Percentiles rank a stretch among this genome's conserved stretches.
Evolutionary conservation across 2,329 filamentous ascomycete genomes (phyloP).

Genomic region (Mollisia scopiformis): DNA sequence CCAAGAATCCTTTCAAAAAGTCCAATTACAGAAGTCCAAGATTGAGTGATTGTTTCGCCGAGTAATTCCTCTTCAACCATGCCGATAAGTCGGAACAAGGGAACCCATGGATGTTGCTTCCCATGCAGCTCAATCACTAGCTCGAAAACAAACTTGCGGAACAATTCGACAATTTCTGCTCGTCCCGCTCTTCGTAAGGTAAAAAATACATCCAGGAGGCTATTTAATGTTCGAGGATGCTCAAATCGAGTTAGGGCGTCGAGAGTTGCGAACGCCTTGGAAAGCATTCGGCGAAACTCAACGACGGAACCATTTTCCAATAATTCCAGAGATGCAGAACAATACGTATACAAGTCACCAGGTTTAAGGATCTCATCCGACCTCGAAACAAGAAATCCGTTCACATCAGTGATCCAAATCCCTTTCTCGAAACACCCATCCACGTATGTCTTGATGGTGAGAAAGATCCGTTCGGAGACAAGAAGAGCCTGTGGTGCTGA

Average conservation of each 20-base stretch:
- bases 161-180: constrained; percentile 11
- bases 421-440: constrained; percentile 10
- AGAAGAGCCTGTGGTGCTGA: constrained; percentile 7
- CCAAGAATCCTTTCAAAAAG: constrained; percentile 20
- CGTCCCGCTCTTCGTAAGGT: constrained; percentile 13
- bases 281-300: constrained; percentile 20
- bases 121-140: constrained; percentile 13
- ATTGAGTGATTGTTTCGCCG: constrained; percentile 12
- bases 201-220: constrained; percentile 22
- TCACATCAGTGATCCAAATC: neutral
- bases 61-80: constrained; percentile 17
- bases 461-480: constrained; percentile 14
- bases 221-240: constrained; percentile 18
- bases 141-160: constrained; percentile 16
- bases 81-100: constrained; percentile 19
- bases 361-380: neutral
- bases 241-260: constrained; percentile 16
- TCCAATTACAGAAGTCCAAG: constrained; percentile 21
- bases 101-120: constrained; percentile 13
- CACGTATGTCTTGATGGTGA: constrained; percentile 16
- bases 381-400: neutral
- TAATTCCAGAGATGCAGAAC: constrained; percentile 8
- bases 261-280: constrained; percentile 18
- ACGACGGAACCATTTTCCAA: constrained; percentile 6
- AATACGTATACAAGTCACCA: constrained; percentile 17